phyloP scores from a whole-genome alignment of 768 basidiomycete species.

The Russula vinacea region DNA sequence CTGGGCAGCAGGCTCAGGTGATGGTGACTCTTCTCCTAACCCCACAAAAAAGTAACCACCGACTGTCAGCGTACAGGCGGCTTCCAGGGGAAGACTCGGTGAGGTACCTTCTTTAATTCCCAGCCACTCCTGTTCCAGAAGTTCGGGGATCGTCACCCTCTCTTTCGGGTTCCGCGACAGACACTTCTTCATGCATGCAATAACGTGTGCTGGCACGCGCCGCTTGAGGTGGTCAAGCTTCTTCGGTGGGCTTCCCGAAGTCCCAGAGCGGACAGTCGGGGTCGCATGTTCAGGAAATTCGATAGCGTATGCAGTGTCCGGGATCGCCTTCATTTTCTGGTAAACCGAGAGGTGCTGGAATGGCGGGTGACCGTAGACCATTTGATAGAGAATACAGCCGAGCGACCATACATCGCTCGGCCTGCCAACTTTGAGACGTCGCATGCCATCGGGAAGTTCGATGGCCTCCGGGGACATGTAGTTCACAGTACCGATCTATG shows the following conservation, averaged over 20 bases:
- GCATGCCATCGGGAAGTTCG: constrained; percentile 80
- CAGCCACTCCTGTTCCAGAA: constrained; percentile 81
- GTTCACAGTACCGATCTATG: constrained; percentile 91
- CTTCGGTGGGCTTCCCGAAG: constrained; percentile 44
- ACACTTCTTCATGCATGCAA: constrained; percentile 80
- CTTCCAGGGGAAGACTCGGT: background rate
- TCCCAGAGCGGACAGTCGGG: constrained; percentile 42
- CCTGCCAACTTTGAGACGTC: constrained; percentile 89
- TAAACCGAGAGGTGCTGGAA: constrained; percentile 81
- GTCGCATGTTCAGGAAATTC: constrained; percentile 73
- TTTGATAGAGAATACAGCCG: constrained; percentile 97
- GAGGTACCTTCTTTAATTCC: constrained; percentile 56
- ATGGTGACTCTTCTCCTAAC: constrained; percentile 35
- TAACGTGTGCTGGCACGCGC: constrained; percentile 70
- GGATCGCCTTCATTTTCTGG: constrained; percentile 94
- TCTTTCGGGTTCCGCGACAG: constrained; percentile 76
- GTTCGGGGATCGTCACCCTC: constrained; percentile 80
- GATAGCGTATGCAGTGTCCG: constrained; percentile 70
- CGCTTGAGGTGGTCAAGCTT: constrained; percentile 67
- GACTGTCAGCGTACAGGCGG: constrained; percentile 12
- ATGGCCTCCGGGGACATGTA: constrained; percentile 99
- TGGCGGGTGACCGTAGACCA: constrained; percentile 93
- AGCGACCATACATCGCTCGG: constrained; percentile 97
- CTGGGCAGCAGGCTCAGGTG: constrained; percentile 37
- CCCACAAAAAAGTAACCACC: background rate